These are phyloP conservation scores for Calonectria hongkongensis DNA, from an alignment of 2,329 filamentous ascomycete species.

Conservation along the genomic window DNA sequence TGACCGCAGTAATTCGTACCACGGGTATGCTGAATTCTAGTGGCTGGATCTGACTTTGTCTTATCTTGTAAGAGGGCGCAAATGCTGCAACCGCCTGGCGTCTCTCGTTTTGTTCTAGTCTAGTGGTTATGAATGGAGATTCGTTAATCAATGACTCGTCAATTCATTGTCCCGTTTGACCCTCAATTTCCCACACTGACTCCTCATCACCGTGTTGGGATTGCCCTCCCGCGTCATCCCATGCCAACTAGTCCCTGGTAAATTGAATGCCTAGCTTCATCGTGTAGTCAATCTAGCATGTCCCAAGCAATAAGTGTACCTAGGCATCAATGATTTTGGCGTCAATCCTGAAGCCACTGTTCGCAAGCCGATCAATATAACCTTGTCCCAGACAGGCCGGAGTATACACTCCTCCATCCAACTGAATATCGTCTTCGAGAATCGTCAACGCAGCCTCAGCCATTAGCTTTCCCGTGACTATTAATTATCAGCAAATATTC, in stretches of 20 bases:
- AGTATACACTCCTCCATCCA: conserved; percentile 82
- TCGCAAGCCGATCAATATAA: conserved; percentile 78
- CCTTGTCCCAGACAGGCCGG: conserved; percentile 81
- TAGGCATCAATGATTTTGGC: conserved; percentile 63
- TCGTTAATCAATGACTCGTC: background rate
- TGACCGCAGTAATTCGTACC: background rate
- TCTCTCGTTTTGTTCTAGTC: background rate
- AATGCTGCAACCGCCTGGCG: background rate
- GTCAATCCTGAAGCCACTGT: conserved; percentile 78
- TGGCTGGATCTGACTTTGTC: conserved; percentile 17
- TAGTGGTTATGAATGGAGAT: too few species aligned
- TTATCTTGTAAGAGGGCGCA: conserved; percentile 5
- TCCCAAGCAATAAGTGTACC: background rate
- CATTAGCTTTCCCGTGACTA: conserved; percentile 80
- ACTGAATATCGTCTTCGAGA: conserved; percentile 75
- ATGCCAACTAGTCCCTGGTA: background rate
- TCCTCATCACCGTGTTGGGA: too few species aligned
- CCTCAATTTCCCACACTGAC: background rate
- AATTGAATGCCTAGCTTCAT: background rate
- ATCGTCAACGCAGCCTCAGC: conserved; percentile 80
- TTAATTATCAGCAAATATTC: conserved; percentile 30
- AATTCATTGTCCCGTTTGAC: background rate
- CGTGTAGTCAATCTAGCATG: background rate
- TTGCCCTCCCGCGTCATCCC: too few species aligned
- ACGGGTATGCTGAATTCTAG: background rate